A percentile compares a stretch with the other conserved stretches of the same genome.
These are phyloP conservation scores for Xylaria sp. DNA, from an alignment of 2,329 filamentous ascomycete species.

Conservation along the genomic window DNA sequence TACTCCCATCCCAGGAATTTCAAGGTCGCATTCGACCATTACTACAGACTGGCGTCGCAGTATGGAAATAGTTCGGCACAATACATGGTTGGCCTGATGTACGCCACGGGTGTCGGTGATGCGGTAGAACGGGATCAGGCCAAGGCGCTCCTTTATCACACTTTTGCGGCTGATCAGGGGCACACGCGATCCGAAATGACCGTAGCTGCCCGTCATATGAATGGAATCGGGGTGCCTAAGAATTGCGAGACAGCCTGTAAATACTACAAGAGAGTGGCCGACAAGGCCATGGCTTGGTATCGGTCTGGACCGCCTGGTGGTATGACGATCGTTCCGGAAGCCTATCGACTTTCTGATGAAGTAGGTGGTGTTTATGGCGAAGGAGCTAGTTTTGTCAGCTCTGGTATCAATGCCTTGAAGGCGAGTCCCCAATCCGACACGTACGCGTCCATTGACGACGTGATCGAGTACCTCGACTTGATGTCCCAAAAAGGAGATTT, in stretches of 20 bases:
- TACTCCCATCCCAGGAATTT: slow-evolving; percentile 88
- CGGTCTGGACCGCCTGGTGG: slow-evolving; percentile 91
- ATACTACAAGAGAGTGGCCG: slow-evolving; percentile 93
- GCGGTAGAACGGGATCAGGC: slow-evolving; percentile 87
- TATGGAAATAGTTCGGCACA: slow-evolving; percentile 92
- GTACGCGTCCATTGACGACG: slow-evolving; percentile 88
- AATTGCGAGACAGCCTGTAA: slow-evolving; percentile 85
- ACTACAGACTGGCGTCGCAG: slow-evolving; percentile 77
- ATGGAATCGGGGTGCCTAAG: slow-evolving; percentile 84
- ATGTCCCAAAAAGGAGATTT: slow-evolving; percentile 91
- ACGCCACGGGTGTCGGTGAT: slow-evolving; percentile 89
- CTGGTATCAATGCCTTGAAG: slow-evolving; percentile 82
- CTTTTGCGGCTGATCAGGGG: slow-evolving; percentile 86
- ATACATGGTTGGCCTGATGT: slow-evolving; percentile 95
- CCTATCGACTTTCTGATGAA: slow-evolving; percentile 89
- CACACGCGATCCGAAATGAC: slow-evolving; percentile 93
- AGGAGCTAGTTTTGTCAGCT: slow-evolving; percentile 89
- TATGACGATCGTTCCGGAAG: slow-evolving; percentile 77
- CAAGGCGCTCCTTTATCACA: slow-evolving; percentile 92
- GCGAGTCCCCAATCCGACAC: slow-evolving; percentile 79
- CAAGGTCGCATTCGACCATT: slow-evolving; percentile 80
- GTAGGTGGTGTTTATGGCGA: slow-evolving; percentile 93
- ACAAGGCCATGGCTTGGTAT: slow-evolving; percentile 90
- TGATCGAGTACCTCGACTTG: slow-evolving; percentile 92
- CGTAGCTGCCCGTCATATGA: slow-evolving; percentile 84